Percentiles rank a stretch among this genome's conserved stretches.
phyloP scores from a whole-genome alignment of 306 rosid species.

The Malus domestica region DNA sequence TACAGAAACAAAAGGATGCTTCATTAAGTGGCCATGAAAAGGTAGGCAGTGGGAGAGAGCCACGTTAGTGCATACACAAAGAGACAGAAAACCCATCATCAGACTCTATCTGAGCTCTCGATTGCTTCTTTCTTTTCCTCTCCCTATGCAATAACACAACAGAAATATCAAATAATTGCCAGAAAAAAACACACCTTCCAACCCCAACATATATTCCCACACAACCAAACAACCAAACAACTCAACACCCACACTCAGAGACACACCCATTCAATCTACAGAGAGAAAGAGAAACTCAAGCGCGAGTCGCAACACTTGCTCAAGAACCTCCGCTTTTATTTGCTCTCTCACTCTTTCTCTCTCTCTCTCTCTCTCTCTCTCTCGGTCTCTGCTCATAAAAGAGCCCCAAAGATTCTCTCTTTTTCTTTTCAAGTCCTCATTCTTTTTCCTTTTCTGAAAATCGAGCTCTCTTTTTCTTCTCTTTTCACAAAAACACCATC shows the following conservation, averaged over 20 bases:
- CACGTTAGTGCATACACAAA: conserved; percentile 1
- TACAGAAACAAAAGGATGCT: neutral
- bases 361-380: neutral
- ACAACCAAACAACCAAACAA: conserved; percentile 2
- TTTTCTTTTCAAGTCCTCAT: neutral
- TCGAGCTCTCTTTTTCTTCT: conserved; percentile 31
- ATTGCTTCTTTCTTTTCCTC: neutral
- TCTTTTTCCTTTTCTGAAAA: conserved; percentile 23
- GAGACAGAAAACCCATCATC: neutral
- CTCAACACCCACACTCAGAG: neutral
- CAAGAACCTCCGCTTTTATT: conserved; percentile 53
- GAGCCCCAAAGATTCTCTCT: conserved; percentile 15
- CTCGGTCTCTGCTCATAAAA: neutral
- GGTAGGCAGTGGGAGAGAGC: neutral
- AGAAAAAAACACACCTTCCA: neutral
- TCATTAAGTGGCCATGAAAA: neutral
- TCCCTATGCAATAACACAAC: neutral
- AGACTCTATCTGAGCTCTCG: neutral
- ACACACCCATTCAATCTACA: neutral
- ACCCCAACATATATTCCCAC: conserved; percentile 9
- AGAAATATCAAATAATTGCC: conserved; percentile 2
- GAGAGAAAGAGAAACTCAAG: neutral
- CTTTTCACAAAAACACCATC: neutral
- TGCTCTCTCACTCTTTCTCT: conserved; percentile 5
- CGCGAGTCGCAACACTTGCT: conserved; percentile 12